Percentiles rank a stretch among this genome's conserved stretches.
Evolutionary conservation across 225 moss, liverwort and hornwort species (phyloP).

Genomic region (Bryoerythrophyllum caledonicum): DNA sequence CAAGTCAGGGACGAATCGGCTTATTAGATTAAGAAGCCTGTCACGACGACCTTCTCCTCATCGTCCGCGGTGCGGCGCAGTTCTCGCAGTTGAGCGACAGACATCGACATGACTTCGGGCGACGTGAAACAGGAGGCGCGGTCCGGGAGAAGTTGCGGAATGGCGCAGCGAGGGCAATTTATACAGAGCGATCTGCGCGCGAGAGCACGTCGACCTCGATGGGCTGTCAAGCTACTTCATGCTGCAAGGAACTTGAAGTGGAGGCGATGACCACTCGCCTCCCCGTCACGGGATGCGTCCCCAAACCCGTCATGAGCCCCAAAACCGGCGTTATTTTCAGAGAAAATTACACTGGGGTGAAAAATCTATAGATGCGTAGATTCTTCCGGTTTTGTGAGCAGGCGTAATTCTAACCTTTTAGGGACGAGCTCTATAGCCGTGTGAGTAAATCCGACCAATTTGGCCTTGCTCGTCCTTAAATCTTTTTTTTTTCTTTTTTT

Average conservation of each 20-base stretch:
- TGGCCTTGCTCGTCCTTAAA: too few relatives aligned
- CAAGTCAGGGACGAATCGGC: neutral
- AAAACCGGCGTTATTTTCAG: neutral
- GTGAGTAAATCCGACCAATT: too few relatives aligned
- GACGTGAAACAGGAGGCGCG: neutral
- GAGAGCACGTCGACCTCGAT: slow-evolving; percentile 20
- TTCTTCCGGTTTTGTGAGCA: neutral
- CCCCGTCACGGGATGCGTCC: slow-evolving; percentile 14
- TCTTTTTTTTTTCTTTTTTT: too few relatives aligned
- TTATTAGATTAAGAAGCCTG: neutral
- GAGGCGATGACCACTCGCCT: slow-evolving; percentile 61
- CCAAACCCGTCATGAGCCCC: neutral
- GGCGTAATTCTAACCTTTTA: too few relatives aligned
- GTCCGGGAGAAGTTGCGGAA: neutral
- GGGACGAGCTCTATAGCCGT: too few relatives aligned
- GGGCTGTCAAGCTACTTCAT: slow-evolving; percentile 46
- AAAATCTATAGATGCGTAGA: neutral
- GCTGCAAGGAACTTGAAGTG: slow-evolving; percentile 25
- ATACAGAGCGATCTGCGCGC: slow-evolving; percentile 17
- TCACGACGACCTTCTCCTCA: slow-evolving; percentile 32
- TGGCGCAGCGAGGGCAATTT: slow-evolving; percentile 9
- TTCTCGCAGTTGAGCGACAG: slow-evolving; percentile 23
- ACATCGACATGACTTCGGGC: slow-evolving; percentile 17
- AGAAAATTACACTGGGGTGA: neutral
- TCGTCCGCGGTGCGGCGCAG: slow-evolving; percentile 5